Evolutionary conservation across 108 stramenopile genomes (phyloP), one percentile per base, ranked within the genome.

Genomic region (Parmales sp.): DNA sequence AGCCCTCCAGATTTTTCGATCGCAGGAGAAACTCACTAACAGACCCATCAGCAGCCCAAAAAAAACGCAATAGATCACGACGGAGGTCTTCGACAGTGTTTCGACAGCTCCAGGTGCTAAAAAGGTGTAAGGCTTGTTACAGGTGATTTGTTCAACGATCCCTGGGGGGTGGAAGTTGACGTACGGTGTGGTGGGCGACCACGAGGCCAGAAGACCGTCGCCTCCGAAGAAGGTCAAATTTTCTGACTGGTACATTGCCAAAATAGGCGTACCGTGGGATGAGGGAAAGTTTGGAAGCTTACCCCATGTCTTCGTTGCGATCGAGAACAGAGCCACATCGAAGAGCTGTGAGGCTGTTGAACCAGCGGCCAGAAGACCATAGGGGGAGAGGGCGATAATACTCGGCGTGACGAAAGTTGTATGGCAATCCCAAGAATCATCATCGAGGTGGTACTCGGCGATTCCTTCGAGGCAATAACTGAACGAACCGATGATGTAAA

Each of bases 391-490:
- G 41, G 41, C 13, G 41, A 13, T 43, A 43, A 11, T 43, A 43
- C 13, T 43, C 41, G 41, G 11, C 41, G n/a, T n/a, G n/a, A n/a
- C n/a, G n/a, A n/a, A n/a, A n/a, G n/a, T n/a, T n/a, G n/a, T n/a
- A n/a, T n/a, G n/a, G n/a, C n/a, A n/a, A n/a, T n/a, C n/a, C n/a
- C n/a, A n/a, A n/a, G n/a, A n/a, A n/a, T n/a, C n/a, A n/a, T n/a
- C n/a, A n/a, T n/a, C n/a, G n/a, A n/a, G n/a, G n/a, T 79, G 19
- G 90, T 86, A 80, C 94, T 92, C 93, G 92, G 94, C 28, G 91
- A 91, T 63, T 94, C 71, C 6, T 87, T 88, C 74, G 92, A 74
- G 13, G 92, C 91, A 2, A 88, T 90, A 7, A 91, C 90, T 8
- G 88, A 88, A 66, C 90, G 90, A 91, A 91, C 92, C 4, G 87